phyloP scores from a whole-genome alignment of 2,329 filamentous ascomycete genomes.

The Exserohilum rostratum region DNA sequence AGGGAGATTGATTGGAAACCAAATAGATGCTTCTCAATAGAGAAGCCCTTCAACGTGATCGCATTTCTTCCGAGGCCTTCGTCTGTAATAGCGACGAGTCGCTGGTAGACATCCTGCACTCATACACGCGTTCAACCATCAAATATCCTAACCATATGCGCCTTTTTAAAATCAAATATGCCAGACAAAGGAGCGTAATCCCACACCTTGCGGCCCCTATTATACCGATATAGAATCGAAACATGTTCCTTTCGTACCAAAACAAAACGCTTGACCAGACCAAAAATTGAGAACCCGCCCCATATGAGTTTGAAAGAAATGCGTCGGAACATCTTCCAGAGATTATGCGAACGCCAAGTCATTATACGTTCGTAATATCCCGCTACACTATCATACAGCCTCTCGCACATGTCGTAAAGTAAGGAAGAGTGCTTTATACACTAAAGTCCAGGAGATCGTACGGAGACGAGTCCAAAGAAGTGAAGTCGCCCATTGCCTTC shows the following conservation, averaged over 20 bases:
- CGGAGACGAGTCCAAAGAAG: slow-evolving; percentile 34
- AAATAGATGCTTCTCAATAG: slow-evolving; percentile 1
- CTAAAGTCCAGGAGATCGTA: slow-evolving; percentile 47
- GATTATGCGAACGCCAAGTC: slow-evolving; percentile 14
- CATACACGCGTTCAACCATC: slow-evolving; percentile 12
- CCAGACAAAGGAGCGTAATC: slow-evolving; percentile 20
- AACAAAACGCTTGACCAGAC: slow-evolving; percentile 1
- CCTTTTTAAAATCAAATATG: slow-evolving; percentile 12
- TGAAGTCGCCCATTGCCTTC: slow-evolving; percentile 47
- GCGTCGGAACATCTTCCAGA: slow-evolving; percentile 17
- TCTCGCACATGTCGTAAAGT: slow-evolving; percentile 7
- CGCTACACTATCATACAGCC: slow-evolving; percentile 39
- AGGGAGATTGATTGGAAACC: background rate
- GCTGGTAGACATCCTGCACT: slow-evolving; percentile 12
- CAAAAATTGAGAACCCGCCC: slow-evolving; percentile 10
- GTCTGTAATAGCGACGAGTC: slow-evolving; percentile 10
- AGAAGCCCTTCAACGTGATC: slow-evolving; percentile 7
- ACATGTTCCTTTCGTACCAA: slow-evolving; percentile 19
- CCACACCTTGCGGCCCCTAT: slow-evolving; percentile 19
- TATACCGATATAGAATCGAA: slow-evolving; percentile 18
- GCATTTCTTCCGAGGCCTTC: slow-evolving; percentile 15
- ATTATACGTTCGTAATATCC: slow-evolving; percentile 17
- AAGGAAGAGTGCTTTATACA: slow-evolving; percentile 24
- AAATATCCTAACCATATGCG: slow-evolving; percentile 11
- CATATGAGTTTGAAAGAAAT: slow-evolving; percentile 9